Evolutionary conservation across 305 asterid genomes (phyloP), one percentile per base, ranked within the genome.

Genomic region (Fraxinus baroniana): DNA sequence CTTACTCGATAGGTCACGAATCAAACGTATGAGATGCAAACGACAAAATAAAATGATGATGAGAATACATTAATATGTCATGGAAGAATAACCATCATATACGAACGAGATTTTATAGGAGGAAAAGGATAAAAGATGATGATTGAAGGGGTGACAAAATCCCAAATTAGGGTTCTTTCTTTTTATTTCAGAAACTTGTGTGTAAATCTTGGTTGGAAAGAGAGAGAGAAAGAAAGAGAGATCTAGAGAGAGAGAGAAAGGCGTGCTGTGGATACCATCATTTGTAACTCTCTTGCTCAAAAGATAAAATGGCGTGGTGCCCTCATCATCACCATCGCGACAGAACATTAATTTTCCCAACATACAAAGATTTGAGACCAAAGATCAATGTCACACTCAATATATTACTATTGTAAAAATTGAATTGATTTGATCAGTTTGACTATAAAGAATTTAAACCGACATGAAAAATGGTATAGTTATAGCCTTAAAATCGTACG

Each of bases 221-320:
- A 22, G 85, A 80, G 79, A 84, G 83, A 81, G 44, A 22, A 18
- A 30, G 83, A 75, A 12, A 62, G 75, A 20, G 85, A 80, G 37
- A 7, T 35, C 37, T 76, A 84, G 83, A 75, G 15, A 64, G 76
- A 20, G 85, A 80, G 73, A 84, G 44, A 77, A 83, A 46, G 81
- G 93, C 91, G 89, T 88, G 93, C 85, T 46, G 72, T 81, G 85
- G 85, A 80, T 64, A 88, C 79, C 85, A 90, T 89, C 79, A 89
- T 89, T 85, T 64, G 75, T 81, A 85, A 77, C 33, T 81, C 68
- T 75, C 64, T 81, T 62, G 78, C 83, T 79, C 76, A 81, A 82
- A 83, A 87, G 85, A 78, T 84, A 24, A 74, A 80, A 79, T 78
- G 86, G 93, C 90, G 91, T 90, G 93, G 89, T 81, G 80, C 83